phyloP scores from a whole-genome alignment of 371 early-diverging fungal species.

The Mortierella sp. region DNA sequence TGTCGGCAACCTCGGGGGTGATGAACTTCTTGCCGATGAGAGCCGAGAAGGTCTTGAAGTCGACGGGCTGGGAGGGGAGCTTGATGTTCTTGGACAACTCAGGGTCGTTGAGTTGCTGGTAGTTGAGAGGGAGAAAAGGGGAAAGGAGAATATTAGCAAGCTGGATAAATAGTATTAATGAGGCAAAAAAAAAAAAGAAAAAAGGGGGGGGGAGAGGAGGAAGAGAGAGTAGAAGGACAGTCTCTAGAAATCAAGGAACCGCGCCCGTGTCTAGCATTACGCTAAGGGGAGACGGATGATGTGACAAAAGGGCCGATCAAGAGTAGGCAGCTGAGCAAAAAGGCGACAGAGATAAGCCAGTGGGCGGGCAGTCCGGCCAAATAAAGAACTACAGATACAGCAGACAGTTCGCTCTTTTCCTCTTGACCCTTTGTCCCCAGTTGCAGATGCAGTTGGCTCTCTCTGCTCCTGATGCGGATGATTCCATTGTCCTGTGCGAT shows the following conservation, averaged over 20 bases:
- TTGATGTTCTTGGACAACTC: constrained; percentile 39
- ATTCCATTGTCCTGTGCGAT: no score
- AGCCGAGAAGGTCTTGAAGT: constrained; percentile 40
- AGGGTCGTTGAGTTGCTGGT: constrained; percentile 27
- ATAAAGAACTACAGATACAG: no score
- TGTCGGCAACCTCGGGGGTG: constrained; percentile 38
- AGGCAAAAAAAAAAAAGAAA: not conserved
- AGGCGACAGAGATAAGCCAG: no score
- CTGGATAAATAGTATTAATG: not conserved
- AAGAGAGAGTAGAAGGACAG: not conserved
- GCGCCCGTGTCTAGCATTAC: no score
- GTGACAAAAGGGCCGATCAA: not conserved
- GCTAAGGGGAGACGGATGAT: not conserved
- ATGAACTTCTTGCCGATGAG: constrained; percentile 30
- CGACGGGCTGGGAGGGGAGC: constrained; percentile 45
- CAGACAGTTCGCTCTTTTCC: no score
- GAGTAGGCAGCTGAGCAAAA: not conserved
- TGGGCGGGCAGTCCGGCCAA: no score
- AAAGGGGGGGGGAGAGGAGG: not conserved
- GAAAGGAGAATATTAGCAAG: not conserved
- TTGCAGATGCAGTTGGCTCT: not conserved
- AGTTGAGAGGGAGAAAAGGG: not conserved
- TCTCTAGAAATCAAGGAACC: no score
- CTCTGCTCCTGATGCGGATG: no score
- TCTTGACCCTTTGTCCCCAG: not conserved